phyloP scores from a whole-genome alignment of 345 rosid species.

The Geranium rotundifolium region DNA sequence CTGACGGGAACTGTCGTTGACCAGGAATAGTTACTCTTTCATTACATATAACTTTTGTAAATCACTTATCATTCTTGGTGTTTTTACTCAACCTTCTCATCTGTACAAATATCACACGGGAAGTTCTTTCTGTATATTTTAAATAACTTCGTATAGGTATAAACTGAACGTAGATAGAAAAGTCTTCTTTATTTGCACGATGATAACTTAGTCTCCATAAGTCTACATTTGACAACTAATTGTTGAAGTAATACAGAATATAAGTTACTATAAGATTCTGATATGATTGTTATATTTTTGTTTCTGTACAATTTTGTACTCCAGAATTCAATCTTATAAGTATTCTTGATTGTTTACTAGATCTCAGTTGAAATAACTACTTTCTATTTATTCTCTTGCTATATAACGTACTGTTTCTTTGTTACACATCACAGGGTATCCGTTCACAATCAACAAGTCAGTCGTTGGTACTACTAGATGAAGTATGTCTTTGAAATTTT shows the following conservation, averaged over 20 bases:
- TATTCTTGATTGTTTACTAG: neutral
- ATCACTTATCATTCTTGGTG: neutral
- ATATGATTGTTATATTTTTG: too few species aligned
- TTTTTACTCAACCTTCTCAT: neutral
- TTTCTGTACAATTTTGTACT: too few species aligned
- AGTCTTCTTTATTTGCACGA: neutral
- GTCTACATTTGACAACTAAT: neutral
- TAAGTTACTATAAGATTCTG: neutral
- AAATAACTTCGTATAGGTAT: neutral
- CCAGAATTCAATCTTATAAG: too few species aligned
- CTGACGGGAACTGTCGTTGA: neutral
- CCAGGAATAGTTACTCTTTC: neutral
- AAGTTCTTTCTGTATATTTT: neutral
- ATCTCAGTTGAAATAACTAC: conserved; percentile 5
- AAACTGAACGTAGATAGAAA: neutral
- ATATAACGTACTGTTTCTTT: conserved; percentile 1
- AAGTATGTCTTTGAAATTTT: conserved; percentile 40
- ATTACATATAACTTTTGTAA: neutral
- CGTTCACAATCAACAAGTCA: conserved; percentile 55
- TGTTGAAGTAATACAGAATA: neutral
- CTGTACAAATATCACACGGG: neutral
- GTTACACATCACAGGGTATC: conserved; percentile 52
- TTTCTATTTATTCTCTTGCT: neutral
- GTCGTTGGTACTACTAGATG: conserved; percentile 84
- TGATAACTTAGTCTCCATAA: neutral